Percentiles rank a stretch among this genome's conserved stretches.
These are phyloP conservation scores for Phytopythium vexans DNA, from an alignment of 352 stramenopile species.

Conservation along the genomic window DNA sequence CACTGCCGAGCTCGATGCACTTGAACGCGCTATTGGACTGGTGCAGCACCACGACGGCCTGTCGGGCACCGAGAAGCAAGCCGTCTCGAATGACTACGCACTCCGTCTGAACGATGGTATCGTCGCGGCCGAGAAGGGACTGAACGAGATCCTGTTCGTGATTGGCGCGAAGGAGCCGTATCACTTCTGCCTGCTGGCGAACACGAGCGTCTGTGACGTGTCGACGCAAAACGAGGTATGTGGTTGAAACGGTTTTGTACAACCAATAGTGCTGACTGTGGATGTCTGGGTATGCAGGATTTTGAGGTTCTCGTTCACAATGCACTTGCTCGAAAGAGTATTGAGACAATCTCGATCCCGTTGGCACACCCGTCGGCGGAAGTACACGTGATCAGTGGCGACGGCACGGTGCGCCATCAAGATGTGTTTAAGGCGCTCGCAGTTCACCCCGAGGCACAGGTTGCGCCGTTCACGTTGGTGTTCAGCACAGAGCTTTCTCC, in stretches of 20 bases:
- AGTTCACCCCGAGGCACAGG: constrained; percentile 43
- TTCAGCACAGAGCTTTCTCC: constrained; percentile 66
- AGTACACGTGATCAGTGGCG: constrained; percentile 33
- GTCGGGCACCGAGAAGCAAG: constrained; percentile 94
- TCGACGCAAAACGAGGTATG: constrained; percentile 54
- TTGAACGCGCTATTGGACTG: constrained; percentile 91
- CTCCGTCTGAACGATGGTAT: constrained; percentile 88
- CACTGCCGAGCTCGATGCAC: constrained; percentile 39
- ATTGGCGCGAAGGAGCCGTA: constrained; percentile 69
- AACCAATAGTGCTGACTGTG: too few relatives aligned
- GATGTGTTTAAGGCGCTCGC: constrained; percentile 54
- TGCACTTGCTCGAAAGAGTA: constrained; percentile 47
- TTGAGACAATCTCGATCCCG: constrained; percentile 60
- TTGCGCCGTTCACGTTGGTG: constrained; percentile 61
- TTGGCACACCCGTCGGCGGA: constrained; percentile 42
- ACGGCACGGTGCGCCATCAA: constrained; percentile 28
- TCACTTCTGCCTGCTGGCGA: constrained; percentile 73
- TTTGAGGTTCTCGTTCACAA: constrained; percentile 81
- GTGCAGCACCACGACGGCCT: constrained; percentile 96
- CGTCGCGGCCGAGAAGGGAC: constrained; percentile 50
- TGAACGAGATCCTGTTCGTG: constrained; percentile 77
- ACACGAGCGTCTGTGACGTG: constrained; percentile 91
- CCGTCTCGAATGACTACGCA: constrained; percentile 94
- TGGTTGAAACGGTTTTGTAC: too few relatives aligned
- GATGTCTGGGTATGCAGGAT: too few relatives aligned